Evolutionary conservation across 768 basidiomycete genomes (phyloP), one percentile per base, ranked within the genome.

Genomic region (Tulasnella calospora): DNA sequence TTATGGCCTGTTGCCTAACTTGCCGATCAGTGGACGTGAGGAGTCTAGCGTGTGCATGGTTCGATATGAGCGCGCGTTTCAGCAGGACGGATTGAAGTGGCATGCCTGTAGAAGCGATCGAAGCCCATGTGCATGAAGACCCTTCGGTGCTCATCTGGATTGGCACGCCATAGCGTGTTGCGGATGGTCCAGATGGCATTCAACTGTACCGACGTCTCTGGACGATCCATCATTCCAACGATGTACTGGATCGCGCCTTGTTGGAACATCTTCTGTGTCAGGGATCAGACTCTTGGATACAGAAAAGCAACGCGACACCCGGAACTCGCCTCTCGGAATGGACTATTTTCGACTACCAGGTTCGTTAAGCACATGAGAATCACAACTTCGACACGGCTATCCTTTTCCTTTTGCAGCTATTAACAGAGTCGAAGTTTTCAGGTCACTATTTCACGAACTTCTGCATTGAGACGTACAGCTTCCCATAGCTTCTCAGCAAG

Each of bases 181-280:
- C 94, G 95, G 46, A 96, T 84, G 0, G 92, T 92, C 95, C 95
- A 96, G n/a, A 96, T 82, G 0, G 92, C 89, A 80, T 90, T 94
- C 38, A 92, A 83, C 9, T 89, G 86, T 9, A 95, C 85, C 0
- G 87, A 86, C 12, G 87, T 85, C 79, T 94, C 90, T 0, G 86
- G 85, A 10, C 86, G 85, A 36, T 85, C 83, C 4, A 92, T 83
- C 1, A 95, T 84, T 72, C 88, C 85, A 38, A 91, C 88, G 12
- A 96, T 85, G 1, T 92, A 85, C 1, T 88, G 85, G 76, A 96
- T 86, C 0, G 93, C 85, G 0, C 92, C 92, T 78, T 92, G 87
- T 41, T 90, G 89, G 19, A 96, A 84, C 78, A 93, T 88, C 9
- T 87, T 87, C 91, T 94, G 78, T 12, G 74, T 7, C 35, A 79